Evolutionary conservation across 306 rosid species (phyloP).

Genomic region (Lupinus albus): DNA sequence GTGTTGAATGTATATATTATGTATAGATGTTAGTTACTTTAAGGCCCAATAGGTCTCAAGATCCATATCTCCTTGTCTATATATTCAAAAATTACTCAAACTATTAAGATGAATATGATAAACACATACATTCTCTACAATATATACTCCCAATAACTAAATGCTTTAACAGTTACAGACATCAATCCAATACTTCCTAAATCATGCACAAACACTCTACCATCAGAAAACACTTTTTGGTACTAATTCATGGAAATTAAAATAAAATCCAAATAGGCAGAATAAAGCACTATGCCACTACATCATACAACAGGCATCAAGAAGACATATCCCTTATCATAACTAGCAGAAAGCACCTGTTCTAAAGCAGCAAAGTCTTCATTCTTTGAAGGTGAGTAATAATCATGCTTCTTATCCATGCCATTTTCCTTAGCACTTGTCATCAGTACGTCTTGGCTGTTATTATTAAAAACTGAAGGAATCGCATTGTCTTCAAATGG

Average conservation of each 20-base stretch:
- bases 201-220: neutral
- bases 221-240: conserved; percentile 9
- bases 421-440: conserved; percentile 54
- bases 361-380: conserved; percentile 94
- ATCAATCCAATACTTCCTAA: conserved; percentile 6
- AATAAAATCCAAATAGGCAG: neutral
- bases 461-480: conserved; percentile 45
- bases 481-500: conserved; percentile 41
- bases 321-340: conserved; percentile 27
- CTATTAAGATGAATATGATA: no score
- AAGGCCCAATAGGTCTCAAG: no score
- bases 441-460: conserved; percentile 46
- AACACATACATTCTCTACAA: no score
- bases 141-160: conserved; percentile 19
- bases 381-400: conserved; percentile 61
- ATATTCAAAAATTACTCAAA: no score
- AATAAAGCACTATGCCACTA: conserved; percentile 26
- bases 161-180: conserved; percentile 12
- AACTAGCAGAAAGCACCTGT: conserved; percentile 65
- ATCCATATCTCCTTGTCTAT: no score
- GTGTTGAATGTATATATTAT: no score
- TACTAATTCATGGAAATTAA: conserved; percentile 25
- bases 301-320: conserved; percentile 22
- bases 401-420: conserved; percentile 58
- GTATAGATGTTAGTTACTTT: no score